Evolutionary conservation across 257 asterid species (phyloP), one percentile per base, ranked within the genome.

Genomic region (Apocynum venetum): DNA sequence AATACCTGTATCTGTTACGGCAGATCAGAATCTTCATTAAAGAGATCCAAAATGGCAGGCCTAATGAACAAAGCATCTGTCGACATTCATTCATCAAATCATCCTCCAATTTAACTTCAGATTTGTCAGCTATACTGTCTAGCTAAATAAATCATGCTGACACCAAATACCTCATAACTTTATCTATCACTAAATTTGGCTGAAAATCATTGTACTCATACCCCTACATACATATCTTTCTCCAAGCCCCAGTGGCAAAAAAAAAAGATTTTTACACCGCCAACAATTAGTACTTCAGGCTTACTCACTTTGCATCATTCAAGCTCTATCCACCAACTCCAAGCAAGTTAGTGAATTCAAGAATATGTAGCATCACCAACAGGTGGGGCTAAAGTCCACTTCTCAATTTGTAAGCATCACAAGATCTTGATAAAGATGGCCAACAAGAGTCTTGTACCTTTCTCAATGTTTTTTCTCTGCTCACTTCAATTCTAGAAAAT

Each of bases 381-480:
- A 80, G 82, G 90, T 86, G 94, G 96, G 92, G 76, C 91, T 74
- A 80, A 67, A 81, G 73, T 86, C 86, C 87, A 86, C 80, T 36
- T 71, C 77, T 82, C 85, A 77, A 82, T 72, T 75, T 64, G 77
- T 56, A 43, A 71, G 31, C 63, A 72, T 66, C 52, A 73, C 73
- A 83, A 64, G 63, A 76, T 82, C 76, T 77, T 72, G 82, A 81
- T 89, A 83, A 83, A 84, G 76, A 83, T 71, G 73, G 76, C 83
- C 93, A 87, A 87, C 86, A 79, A 80, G 77, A 82, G 84, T 78
- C 85, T 88, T 91, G 94, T 86, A 87, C 69, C 82, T 83, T 90
- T 90, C 91, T 89, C 77, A 35, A 74, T 84, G 96, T 86, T 76
- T 60, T 46, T 80, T 79, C 80, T 85, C 86, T 86, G 79, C 77